Conservation (phyloP, 371 early-diverging fungal genomes). For the Mucor plumbeus region DNA sequence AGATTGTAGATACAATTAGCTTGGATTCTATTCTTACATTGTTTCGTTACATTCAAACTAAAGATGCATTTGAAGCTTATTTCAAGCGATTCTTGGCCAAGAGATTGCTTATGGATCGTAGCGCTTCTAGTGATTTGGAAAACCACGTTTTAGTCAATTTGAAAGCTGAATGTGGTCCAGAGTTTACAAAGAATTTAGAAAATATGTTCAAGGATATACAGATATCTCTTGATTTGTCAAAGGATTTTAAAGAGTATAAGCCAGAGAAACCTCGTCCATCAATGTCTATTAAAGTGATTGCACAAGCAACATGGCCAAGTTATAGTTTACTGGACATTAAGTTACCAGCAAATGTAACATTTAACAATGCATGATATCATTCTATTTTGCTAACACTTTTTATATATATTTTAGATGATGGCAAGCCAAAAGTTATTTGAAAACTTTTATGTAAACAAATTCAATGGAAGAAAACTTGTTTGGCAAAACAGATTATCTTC, state of each 20-base stretch:
- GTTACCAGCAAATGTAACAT: slow-evolving; percentile 70
- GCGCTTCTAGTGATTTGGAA: slow-evolving; percentile 83
- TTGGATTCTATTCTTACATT: slow-evolving; percentile 74
- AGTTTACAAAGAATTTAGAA: slow-evolving; percentile 89
- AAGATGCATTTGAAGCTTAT: slow-evolving; percentile 95
- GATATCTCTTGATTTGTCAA: slow-evolving; percentile 72
- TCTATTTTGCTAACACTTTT: not conserved
- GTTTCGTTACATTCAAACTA: slow-evolving; percentile 90
- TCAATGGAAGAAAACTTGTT: slow-evolving; percentile 79
- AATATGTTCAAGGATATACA: slow-evolving; percentile 94
- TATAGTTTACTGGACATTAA: slow-evolving; percentile 71
- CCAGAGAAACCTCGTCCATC: slow-evolving; percentile 54
- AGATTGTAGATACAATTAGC: not conserved
- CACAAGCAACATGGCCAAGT: slow-evolving; percentile 90
- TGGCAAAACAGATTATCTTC: slow-evolving; percentile 88
- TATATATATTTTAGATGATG: slow-evolving; percentile 53
- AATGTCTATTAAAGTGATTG: slow-evolving; percentile 81
- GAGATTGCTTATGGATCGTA: slow-evolving; percentile 79
- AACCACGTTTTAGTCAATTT: slow-evolving; percentile 83
- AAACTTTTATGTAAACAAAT: slow-evolving; percentile 75
- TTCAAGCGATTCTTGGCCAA: slow-evolving; percentile 92
- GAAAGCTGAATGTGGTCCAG: slow-evolving; percentile 87
- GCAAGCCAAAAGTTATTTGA: slow-evolving; percentile 69
- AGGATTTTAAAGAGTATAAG: slow-evolving; percentile 44
- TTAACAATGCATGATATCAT: not conserved